Evolutionary conservation across 495 filamentous ascomycete genomes (phyloP).

Genomic region (Neurospora tetrasperma): DNA sequence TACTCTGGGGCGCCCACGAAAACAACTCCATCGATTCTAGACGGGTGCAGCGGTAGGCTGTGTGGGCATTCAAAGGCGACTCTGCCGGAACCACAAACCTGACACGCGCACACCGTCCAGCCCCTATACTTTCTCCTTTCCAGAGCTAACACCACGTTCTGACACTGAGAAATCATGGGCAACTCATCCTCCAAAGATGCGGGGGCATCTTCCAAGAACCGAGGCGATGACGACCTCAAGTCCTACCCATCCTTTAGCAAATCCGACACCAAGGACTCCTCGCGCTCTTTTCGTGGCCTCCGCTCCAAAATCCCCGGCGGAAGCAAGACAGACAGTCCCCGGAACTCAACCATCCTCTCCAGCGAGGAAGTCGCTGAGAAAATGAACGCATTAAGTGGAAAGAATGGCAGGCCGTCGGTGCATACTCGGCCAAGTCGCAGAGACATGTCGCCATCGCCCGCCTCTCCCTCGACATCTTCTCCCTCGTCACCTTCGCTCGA

Average conservation of each 20-base stretch:
- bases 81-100: slow-evolving; percentile 29
- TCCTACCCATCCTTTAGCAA: slow-evolving; percentile 86
- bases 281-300: slow-evolving; percentile 75
- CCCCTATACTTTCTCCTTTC: slow-evolving; percentile 20
- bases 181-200: slow-evolving; percentile 81
- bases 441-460: slow-evolving; percentile 33
- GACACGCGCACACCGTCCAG: slow-evolving; percentile 31
- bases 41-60: slow-evolving; percentile 35
- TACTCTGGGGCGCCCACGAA: slow-evolving; percentile 11
- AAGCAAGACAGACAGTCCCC: slow-evolving; percentile 65
- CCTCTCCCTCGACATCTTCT: slow-evolving; percentile 33
- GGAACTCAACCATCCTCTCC: slow-evolving; percentile 56
- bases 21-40: slow-evolving; percentile 16
- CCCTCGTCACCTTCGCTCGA: slow-evolving; percentile 31
- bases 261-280: slow-evolving; percentile 90
- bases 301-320: slow-evolving; percentile 49
- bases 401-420: slow-evolving; percentile 39
- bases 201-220: slow-evolving; percentile 30
- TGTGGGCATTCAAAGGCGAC: slow-evolving; percentile 29
- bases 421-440: slow-evolving; percentile 29
- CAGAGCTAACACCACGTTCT: slow-evolving; percentile 19
- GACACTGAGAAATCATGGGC: slow-evolving; percentile 55
- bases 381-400: slow-evolving; percentile 61
- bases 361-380: slow-evolving; percentile 54
- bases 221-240: slow-evolving; percentile 42